Evolutionary conservation across 2,329 filamentous ascomycete species (phyloP).

Genomic region (Aspergillus unguis): DNA sequence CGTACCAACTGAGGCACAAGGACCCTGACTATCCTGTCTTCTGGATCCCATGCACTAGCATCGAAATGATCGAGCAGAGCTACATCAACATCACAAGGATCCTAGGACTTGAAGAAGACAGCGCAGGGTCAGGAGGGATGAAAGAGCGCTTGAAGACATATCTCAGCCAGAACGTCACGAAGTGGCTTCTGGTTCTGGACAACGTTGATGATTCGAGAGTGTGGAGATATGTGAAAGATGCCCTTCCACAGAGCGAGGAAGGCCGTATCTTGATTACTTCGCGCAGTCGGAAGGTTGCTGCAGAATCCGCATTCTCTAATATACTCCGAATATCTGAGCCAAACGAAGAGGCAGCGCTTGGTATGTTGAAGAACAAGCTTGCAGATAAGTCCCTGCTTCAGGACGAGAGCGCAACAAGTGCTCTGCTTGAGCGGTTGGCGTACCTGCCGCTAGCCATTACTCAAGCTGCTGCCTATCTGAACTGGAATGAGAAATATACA

Average conservation of each 20-base stretch:
- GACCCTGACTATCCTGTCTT: constrained; percentile 20
- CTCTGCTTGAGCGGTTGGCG: constrained; percentile 19
- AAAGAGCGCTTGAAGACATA: constrained; percentile 9
- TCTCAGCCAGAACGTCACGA: constrained; percentile 11
- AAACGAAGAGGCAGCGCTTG: not conserved
- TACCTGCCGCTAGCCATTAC: constrained; percentile 26
- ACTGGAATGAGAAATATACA: not conserved
- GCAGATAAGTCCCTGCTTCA: constrained; percentile 8
- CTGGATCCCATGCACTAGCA: constrained; percentile 26
- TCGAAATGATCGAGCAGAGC: constrained; percentile 14
- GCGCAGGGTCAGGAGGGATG: not conserved
- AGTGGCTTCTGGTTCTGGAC: constrained; percentile 25
- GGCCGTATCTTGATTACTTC: constrained; percentile 28
- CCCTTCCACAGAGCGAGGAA: constrained; percentile 19
- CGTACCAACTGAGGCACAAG: constrained; percentile 14
- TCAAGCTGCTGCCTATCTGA: constrained; percentile 24
- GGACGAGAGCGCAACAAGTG: constrained; percentile 1
- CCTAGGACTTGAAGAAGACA: constrained; percentile 3
- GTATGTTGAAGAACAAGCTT: not conserved
- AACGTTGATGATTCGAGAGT: constrained; percentile 22
- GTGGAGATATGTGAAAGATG: constrained; percentile 11
- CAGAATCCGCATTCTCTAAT: constrained; percentile 11
- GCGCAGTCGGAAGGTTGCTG: constrained; percentile 17
- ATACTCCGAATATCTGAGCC: not conserved
- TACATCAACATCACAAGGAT: constrained; percentile 9